Base-by-base conservation (phyloP, 129 eudicot genomes). In the Artemisia argyi region DNA sequence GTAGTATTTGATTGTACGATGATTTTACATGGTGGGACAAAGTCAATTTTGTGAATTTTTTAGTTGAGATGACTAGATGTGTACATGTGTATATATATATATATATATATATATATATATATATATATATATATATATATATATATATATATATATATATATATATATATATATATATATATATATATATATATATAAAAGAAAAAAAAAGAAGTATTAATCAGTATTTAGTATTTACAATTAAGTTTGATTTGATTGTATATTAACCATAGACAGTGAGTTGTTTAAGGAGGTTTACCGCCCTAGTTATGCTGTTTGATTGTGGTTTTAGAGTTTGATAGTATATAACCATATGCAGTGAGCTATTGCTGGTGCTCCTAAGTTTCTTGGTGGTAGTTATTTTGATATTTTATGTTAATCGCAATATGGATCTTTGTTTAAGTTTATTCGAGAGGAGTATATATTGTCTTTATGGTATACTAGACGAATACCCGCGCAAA, bases 11-110 rank as follows among this genome's bases (percentile, higher is more conserved):
- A 70, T 77, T 71, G 5, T 66, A 49, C 35, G 54, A 30, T 73
- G 2, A 73, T 52, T 30, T 39, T 62, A 61, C 53, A 30, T 62
- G 51, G 63, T 62, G 66, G 76, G 52, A 52, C 72, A 70, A 62
- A 61, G 71, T 76, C 19, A 49, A 60, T n/a, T 3, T 14, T 68
- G 18, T 53, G 11, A 65, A 54, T 48, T 68, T 68, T 32, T 63
- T 57, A 68, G 30, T 69, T 59, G 20, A n/a, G n/a, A n/a, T n/a
- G n/a, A n/a, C n/a, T n/a, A n/a, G n/a, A n/a, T n/a, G n/a, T n/a
- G n/a, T n/a, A n/a, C n/a, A n/a, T n/a, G n/a, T n/a, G n/a, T n/a
- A n/a, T n/a, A n/a, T n/a, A n/a, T n/a, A n/a, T n/a, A n/a, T n/a
- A n/a, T n/a, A n/a, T n/a, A n/a, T n/a, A n/a, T n/a, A n/a, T n/a